A percentile compares a stretch with the other conserved stretches of the same genome.
phyloP scores from a whole-genome alignment of 2,329 filamentous ascomycete species.

The Zymoseptoria pseudotritici region DNA sequence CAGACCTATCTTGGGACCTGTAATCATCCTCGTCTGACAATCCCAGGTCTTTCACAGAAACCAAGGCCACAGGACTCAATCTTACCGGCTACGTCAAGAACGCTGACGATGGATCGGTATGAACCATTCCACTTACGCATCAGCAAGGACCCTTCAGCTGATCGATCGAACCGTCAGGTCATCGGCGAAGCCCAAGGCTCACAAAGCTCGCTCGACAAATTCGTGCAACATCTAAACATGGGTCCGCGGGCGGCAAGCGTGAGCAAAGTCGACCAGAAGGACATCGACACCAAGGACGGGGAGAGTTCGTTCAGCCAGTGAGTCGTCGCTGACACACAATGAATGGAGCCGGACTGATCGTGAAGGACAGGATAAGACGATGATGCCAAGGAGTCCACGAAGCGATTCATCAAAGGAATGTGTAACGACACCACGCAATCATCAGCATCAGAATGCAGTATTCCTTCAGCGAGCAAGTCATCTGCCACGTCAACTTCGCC shows the following conservation, averaged over 20 bases:
- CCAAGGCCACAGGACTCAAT: slow-evolving; percentile 37
- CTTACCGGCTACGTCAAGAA: slow-evolving; percentile 43
- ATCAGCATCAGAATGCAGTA: not conserved
- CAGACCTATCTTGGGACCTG: not conserved
- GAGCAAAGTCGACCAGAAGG: slow-evolving; percentile 62
- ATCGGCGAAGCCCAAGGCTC: slow-evolving; percentile 81
- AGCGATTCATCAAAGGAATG: not conserved
- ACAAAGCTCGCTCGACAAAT: slow-evolving; percentile 55
- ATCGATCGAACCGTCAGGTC: slow-evolving; percentile 49
- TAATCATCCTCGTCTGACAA: not conserved
- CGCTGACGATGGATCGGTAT: slow-evolving; percentile 38
- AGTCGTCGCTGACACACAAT: slow-evolving; percentile 4
- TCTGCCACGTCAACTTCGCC: not conserved
- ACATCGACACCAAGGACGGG: slow-evolving; percentile 56
- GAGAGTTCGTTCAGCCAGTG: slow-evolving; percentile 55
- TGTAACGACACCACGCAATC: too few relatives aligned
- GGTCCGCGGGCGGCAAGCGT: slow-evolving; percentile 70
- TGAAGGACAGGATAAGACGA: slow-evolving; percentile 1
- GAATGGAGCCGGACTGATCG: not conserved
- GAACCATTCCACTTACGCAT: not conserved
- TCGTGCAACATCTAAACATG: slow-evolving; percentile 66
- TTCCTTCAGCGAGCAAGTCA: not conserved
- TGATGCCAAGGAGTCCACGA: not conserved
- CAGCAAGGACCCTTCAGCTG: not conserved
- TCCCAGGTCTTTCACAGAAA: slow-evolving; percentile 34